Percentiles rank a stretch among this genome's conserved stretches.
phyloP scores from a whole-genome alignment of 1,284 basidiomycete species.

The Inonotus obliquus region DNA sequence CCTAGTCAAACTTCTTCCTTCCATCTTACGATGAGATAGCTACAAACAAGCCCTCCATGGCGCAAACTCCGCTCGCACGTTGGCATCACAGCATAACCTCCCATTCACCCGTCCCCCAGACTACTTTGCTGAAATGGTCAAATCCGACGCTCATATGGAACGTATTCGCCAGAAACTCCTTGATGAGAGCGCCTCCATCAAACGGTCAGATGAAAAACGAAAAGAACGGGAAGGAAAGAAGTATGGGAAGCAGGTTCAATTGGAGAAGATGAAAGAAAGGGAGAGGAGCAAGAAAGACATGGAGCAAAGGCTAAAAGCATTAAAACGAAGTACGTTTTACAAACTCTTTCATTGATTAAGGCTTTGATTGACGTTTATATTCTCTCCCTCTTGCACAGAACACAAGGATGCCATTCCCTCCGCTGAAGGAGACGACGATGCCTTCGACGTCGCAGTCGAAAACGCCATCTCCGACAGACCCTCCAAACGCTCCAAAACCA shows the following conservation, averaged over 20 bases:
- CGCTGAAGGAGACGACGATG: conserved; percentile 60
- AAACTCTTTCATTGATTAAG: conserved; percentile 1
- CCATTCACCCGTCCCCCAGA: conserved; percentile 92
- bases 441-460: conserved; percentile 83
- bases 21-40: conserved; percentile 37
- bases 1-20: not conserved
- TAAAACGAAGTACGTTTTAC: conserved; percentile 76
- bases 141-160: conserved; percentile 97
- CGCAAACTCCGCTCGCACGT: conserved; percentile 69
- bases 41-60: conserved; percentile 93
- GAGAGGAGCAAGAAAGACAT: conserved; percentile 76
- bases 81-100: conserved; percentile 71
- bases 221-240: conserved; percentile 95
- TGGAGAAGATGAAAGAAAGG: conserved; percentile 79
- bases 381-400: conserved; percentile 41
- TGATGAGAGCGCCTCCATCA: conserved; percentile 86
- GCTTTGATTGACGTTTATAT: not conserved
- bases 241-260: conserved; percentile 95
- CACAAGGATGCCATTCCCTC: conserved; percentile 78
- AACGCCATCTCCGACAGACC: conserved; percentile 78
- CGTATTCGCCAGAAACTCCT: conserved; percentile 88
- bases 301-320: conserved; percentile 75
- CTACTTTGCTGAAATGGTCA: conserved; percentile 99
- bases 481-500: conserved; percentile 48
- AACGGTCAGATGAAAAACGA: conserved; percentile 88